A percentile compares a stretch with the other conserved stretches of the same genome.
phyloP scores from a whole-genome alignment of 495 filamentous ascomycete species.

The Lentithecium fluviatile region DNA sequence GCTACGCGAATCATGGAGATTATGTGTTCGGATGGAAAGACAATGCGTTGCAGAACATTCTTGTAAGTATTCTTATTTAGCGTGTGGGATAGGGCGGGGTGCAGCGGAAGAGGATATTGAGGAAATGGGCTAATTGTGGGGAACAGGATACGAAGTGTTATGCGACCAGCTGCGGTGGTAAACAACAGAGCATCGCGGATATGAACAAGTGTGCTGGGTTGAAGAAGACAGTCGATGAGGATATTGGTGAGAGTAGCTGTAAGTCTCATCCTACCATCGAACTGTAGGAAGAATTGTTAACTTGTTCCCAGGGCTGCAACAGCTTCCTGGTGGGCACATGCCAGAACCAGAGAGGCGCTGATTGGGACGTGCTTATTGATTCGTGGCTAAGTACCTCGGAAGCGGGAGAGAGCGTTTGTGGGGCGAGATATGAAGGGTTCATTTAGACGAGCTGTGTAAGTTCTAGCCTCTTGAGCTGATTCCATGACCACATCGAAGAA shows the following conservation, averaged over 20 bases:
- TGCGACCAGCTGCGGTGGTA: not conserved
- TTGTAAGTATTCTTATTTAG: not conserved
- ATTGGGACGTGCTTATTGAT: no score
- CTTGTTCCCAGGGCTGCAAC: not conserved
- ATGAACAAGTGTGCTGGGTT: conserved; percentile 10
- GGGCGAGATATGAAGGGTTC: no score
- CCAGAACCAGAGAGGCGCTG: not conserved
- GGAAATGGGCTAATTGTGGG: not conserved
- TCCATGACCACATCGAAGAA: no score
- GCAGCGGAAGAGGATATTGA: no score
- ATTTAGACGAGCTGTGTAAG: no score
- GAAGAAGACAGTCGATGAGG: conserved; percentile 1
- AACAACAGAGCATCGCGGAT: conserved; percentile 5
- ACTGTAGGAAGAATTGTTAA: not conserved
- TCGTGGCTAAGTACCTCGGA: no score
- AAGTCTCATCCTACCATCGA: not conserved
- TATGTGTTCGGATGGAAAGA: conserved; percentile 29
- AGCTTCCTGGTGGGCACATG: conserved; percentile 11
- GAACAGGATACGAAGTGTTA: conserved; percentile 3
- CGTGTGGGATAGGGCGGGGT: no score
- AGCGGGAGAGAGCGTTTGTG: no score
- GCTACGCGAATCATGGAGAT: conserved; percentile 23
- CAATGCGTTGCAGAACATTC: conserved; percentile 16
- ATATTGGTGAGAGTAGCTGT: not conserved
- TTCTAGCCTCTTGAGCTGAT: no score